A percentile compares a stretch with the other conserved stretches of the same genome.
Evolutionary conservation across 78 protist genomes (phyloP).

Genomic region (Diacronema lutheri): DNA sequence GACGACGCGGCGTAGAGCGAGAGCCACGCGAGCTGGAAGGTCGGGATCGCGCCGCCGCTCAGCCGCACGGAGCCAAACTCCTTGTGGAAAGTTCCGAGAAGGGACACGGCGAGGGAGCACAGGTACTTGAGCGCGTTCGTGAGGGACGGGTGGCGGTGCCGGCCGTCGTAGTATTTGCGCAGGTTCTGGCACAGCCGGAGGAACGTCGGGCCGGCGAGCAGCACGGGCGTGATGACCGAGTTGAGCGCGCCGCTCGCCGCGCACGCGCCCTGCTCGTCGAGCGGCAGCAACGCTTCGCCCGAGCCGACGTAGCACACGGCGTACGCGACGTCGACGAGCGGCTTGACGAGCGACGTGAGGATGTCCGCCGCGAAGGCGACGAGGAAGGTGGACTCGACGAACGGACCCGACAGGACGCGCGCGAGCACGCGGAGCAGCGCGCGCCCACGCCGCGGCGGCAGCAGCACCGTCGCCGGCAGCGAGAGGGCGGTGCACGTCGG

Average conservation of each 20-base stretch:
- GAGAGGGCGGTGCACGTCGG: no score
- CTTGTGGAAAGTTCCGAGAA: constrained; percentile 6
- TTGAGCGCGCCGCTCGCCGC: not conserved
- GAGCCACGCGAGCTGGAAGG: not conserved
- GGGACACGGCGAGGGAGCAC: not conserved
- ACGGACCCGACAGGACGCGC: not conserved
- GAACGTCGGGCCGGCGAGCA: constrained; percentile 3
- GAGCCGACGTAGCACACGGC: not conserved
- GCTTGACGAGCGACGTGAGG: constrained; percentile 34
- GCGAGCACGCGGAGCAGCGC: no score
- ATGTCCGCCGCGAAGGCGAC: constrained; percentile 17
- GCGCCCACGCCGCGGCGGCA: no score
- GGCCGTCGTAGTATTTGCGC: not conserved
- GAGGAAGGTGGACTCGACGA: not conserved
- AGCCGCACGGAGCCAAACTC: no score
- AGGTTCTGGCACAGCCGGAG: constrained; percentile 33
- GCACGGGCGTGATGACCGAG: not conserved
- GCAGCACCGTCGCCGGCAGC: no score
- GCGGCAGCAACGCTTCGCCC: not conserved
- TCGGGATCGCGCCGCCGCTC: no score
- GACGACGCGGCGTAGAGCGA: constrained; percentile 1
- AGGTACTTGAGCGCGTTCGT: constrained; percentile 44
- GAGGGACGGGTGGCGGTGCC: constrained; percentile 15
- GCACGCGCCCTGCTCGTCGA: not conserved
- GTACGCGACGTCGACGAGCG: not conserved